Evolutionary conservation across 331 rosid genomes (phyloP).

Genomic region (Saraca asoca): DNA sequence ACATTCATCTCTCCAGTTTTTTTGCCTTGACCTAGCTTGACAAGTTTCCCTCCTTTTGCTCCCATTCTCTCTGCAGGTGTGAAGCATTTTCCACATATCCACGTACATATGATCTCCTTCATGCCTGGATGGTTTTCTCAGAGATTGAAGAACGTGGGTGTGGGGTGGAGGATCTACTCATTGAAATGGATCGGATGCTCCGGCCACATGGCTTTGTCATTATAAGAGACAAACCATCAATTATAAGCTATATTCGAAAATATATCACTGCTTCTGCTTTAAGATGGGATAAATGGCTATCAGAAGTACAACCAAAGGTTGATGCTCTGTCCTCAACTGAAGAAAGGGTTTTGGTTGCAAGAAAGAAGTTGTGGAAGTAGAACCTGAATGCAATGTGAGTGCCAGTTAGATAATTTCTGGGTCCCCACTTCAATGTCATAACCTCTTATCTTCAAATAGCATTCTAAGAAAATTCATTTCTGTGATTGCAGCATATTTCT

Average conservation of each 20-base stretch:
- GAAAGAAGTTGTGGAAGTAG: constrained; percentile 56
- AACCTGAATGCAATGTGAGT: constrained; percentile 31
- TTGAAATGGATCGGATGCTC: constrained; percentile 69
- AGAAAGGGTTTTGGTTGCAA: constrained; percentile 62
- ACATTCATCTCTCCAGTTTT: no score
- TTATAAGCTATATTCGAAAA: constrained; percentile 50
- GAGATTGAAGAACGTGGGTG: constrained; percentile 55
- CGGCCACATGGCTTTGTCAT: constrained; percentile 63
- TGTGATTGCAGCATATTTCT: no score
- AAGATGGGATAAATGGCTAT: constrained; percentile 66
- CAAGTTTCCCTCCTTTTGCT: no score
- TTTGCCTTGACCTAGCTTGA: no score
- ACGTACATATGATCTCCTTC: constrained; percentile 67
- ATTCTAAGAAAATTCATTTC: no score
- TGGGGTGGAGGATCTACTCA: constrained; percentile 50
- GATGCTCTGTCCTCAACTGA: constrained; percentile 56
- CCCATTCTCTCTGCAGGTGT: constrained; percentile 44
- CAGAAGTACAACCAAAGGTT: constrained; percentile 54
- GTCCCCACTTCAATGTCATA: no score
- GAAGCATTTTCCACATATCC: constrained; percentile 73
- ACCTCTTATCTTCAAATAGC: no score
- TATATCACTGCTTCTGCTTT: constrained; percentile 47
- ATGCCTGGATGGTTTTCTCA: constrained; percentile 63
- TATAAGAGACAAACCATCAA: constrained; percentile 56
- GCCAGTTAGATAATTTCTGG: no score